Percentiles rank a stretch among this genome's conserved stretches.
phyloP scores from a whole-genome alignment of 352 stramenopile genomes.

The Phytophthora capsici region DNA sequence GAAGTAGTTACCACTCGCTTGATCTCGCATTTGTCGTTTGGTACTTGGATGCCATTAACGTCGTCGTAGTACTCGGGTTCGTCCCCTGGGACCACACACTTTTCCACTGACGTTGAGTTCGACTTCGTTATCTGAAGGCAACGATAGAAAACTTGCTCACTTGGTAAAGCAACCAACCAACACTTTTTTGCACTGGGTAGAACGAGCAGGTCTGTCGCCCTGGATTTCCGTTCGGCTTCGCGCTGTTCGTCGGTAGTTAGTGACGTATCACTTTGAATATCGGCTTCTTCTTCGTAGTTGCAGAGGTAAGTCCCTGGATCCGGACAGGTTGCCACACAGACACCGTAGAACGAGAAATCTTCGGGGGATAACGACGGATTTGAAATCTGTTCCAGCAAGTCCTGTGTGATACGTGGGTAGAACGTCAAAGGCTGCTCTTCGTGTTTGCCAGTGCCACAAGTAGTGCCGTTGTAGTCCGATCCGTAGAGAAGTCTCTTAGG shows the following conservation, averaged over 20 bases:
- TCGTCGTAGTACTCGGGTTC: conserved; percentile 73
- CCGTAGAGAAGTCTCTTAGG: conserved; percentile 75
- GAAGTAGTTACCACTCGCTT: conserved; percentile 67
- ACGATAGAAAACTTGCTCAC: conserved; percentile 75
- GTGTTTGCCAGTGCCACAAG: conserved; percentile 60
- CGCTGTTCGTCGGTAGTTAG: conserved; percentile 48
- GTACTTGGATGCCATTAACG: conserved; percentile 47
- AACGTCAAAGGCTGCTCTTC: conserved; percentile 52
- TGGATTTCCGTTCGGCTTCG: conserved; percentile 51
- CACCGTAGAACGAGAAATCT: conserved; percentile 72
- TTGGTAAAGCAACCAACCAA: conserved; percentile 74
- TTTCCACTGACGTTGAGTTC: conserved; percentile 67
- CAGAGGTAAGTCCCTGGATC: conserved; percentile 64
- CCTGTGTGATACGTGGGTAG: conserved; percentile 81
- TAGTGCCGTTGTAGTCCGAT: conserved; percentile 77
- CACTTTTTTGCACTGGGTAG: conserved; percentile 47
- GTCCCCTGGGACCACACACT: conserved; percentile 74
- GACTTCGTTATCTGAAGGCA: conserved; percentile 76
- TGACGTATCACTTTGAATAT: conserved; percentile 47
- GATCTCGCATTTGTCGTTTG: conserved; percentile 79
- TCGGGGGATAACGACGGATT: conserved; percentile 47
- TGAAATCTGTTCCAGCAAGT: conserved; percentile 65
- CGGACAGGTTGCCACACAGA: conserved; percentile 70
- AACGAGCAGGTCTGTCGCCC: conserved; percentile 39
- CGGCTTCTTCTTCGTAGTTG: conserved; percentile 73